Evolutionary conservation across 441 rosid genomes (phyloP).

Genomic region (Aquilaria agallochum): DNA sequence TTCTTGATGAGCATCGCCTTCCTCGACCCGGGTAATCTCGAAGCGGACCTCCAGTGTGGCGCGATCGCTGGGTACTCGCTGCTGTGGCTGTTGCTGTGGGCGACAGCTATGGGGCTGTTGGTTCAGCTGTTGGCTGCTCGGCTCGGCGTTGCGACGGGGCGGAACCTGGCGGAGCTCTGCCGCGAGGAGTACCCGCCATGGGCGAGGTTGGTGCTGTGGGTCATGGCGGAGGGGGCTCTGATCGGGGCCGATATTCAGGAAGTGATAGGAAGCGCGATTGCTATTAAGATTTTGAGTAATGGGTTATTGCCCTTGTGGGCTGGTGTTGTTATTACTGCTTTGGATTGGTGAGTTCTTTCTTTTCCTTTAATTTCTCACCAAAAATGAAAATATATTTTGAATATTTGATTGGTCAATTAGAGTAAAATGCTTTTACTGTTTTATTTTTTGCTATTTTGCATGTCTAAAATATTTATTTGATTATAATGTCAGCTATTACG

Average conservation of each 20-base stretch:
- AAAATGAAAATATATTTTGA: too few relatives aligned
- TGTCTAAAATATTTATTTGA: too few relatives aligned
- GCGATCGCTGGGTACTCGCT: conserved; percentile 81
- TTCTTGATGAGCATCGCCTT: conserved; percentile 87
- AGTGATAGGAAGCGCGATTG: conserved; percentile 95
- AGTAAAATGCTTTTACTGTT: too few relatives aligned
- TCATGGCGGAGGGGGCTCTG: conserved; percentile 89
- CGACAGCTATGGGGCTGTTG: conserved; percentile 76
- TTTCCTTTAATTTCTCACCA: not conserved
- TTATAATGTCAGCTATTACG: too few relatives aligned
- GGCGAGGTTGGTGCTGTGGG: conserved; percentile 74
- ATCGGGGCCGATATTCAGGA: conserved; percentile 94
- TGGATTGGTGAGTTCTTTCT: conserved; percentile 51
- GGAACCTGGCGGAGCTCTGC: conserved; percentile 84
- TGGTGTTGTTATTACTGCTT: conserved; percentile 82
- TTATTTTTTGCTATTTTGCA: too few relatives aligned
- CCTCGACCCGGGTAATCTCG: conserved; percentile 79
- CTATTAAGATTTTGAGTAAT: conserved; percentile 69
- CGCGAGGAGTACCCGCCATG: conserved; percentile 89
- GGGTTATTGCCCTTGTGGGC: conserved; percentile 79
- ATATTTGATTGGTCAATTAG: too few relatives aligned
- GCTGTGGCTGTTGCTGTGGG: conserved; percentile 77
- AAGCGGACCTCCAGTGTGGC: conserved; percentile 84
- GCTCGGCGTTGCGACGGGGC: conserved; percentile 76
- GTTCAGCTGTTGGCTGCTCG: conserved; percentile 83